A percentile compares a stretch with the other conserved stretches of the same genome.
These are phyloP conservation scores for Pyronema omphalodes DNA, from an alignment of 495 filamentous ascomycete species.

Conservation along the genomic window DNA sequence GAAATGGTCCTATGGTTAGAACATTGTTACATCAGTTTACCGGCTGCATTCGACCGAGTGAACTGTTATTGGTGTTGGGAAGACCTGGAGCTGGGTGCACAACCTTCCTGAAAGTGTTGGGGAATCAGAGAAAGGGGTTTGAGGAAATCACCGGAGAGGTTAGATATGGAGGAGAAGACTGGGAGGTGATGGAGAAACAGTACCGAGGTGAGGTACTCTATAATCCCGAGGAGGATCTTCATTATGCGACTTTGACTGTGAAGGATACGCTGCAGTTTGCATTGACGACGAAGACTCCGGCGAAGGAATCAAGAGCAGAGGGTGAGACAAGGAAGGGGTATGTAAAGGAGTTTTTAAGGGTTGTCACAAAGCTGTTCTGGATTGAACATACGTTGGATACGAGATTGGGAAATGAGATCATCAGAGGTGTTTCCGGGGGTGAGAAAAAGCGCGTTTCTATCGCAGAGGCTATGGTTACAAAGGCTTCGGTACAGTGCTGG, in stretches of 20 bases:
- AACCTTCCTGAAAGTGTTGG: slow-evolving; percentile 51
- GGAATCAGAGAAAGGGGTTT: slow-evolving; percentile 47
- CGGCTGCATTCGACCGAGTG: slow-evolving; percentile 30
- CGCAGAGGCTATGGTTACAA: slow-evolving; percentile 48
- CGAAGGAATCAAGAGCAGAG: slow-evolving; percentile 39
- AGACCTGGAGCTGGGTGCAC: slow-evolving; percentile 51
- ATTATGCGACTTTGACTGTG: slow-evolving; percentile 56
- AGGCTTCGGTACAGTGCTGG: slow-evolving; percentile 46
- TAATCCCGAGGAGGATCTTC: slow-evolving; percentile 37
- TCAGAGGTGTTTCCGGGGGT: slow-evolving; percentile 52
- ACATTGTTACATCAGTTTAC: slow-evolving; percentile 48
- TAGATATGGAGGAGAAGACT: slow-evolving; percentile 43
- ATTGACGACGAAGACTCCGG: slow-evolving; percentile 47
- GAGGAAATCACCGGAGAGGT: slow-evolving; percentile 45
- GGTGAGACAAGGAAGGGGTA: slow-evolving; percentile 46
- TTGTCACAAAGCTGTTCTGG: slow-evolving; percentile 61
- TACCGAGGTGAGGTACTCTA: slow-evolving; percentile 38
- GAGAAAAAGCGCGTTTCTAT: slow-evolving; percentile 59
- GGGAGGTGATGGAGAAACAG: slow-evolving; percentile 40
- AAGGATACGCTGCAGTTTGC: slow-evolving; percentile 54
- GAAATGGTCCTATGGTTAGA: slow-evolving; percentile 34
- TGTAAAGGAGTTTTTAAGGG: slow-evolving; percentile 45
- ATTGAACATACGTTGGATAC: slow-evolving; percentile 52
- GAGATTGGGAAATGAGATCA: slow-evolving; percentile 46
- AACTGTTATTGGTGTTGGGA: slow-evolving; percentile 50